Percentiles rank a stretch among this genome's conserved stretches.
Conservation (phyloP, 2,329 filamentous ascomycete genomes). For the Karstenula rhodostoma region DNA sequence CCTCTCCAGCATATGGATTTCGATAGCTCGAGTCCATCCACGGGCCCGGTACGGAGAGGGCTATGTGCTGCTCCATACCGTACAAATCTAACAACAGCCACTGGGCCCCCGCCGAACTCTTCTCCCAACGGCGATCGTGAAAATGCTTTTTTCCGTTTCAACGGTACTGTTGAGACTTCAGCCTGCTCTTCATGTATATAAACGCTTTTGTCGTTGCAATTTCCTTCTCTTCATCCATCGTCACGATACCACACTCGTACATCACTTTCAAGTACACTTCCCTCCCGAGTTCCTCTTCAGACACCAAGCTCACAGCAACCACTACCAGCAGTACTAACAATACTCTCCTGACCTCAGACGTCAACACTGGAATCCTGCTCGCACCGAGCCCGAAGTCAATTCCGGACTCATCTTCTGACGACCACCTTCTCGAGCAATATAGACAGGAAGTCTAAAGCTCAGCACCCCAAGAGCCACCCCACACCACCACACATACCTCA, state of each 20-base stretch:
- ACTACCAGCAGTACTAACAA: not conserved
- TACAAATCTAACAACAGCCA: not conserved
- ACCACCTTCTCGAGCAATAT: not conserved
- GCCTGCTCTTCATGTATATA: not conserved
- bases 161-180: not conserved
- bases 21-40: not conserved
- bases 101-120: not conserved
- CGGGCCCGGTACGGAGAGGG: not conserved
- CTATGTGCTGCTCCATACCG: not conserved
- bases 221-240: not conserved
- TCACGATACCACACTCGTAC: not conserved
- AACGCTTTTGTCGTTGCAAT: not conserved
- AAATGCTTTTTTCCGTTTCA: not conserved
- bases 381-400: not conserved
- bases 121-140: not conserved
- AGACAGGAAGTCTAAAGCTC: not conserved
- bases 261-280: not conserved
- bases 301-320: not conserved
- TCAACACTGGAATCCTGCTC: not conserved
- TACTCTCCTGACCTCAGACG: not conserved
- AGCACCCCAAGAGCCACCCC: not conserved
- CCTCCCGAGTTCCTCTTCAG: not conserved
- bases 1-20: not conserved
- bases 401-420: not conserved
- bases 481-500: not conserved